Base-by-base conservation (phyloP, 2,329 filamentous ascomycete genomes). In the Colletotrichum musicola region DNA sequence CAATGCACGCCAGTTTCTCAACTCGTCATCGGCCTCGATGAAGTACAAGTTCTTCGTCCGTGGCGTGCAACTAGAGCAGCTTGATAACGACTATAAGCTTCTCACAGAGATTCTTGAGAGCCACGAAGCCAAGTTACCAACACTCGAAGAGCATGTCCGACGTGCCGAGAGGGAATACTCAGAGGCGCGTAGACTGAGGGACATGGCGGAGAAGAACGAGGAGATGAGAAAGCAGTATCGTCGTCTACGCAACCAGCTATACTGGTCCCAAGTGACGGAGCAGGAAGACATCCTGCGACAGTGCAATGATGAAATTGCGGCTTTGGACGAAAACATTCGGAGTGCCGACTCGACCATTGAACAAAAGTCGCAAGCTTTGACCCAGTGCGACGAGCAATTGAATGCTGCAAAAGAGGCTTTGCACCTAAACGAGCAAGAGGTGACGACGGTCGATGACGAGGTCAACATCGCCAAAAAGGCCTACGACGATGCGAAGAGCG, bases 41-140 rank as follows among this genome's bases (percentile, higher is more conserved):
- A 99, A 99, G 78, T 99, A 98, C 84, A 96, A 93, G 73, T 98
- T 98, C 75, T 99, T 99, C 76, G 88, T 97, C 69, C 94, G 95
- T 74, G 96, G 96, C 27, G 97, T 97, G 0, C 95, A 98, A 74
- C 87, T 99, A 1, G 94, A 98, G 77, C 92, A 95, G 73, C 86
- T 99, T 10, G 94, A 97, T 77, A 91, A 93, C 70, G 96, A 99
- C 76, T 99, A 99, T 79, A 89, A 90, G 67, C 84, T 97, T 65
- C 89, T 98, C 14, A 90, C 92, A 69, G 92, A 97, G 72, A 91
- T 89, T 4, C 84, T 96, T 20, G 92, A 97, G 71, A 88, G 88
- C 40, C 93, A 91, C 67, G 86, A 91, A 63, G 83, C 83, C 38
- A 92, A 92, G 72, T 81, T 93, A 1, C 81, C 84, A 10, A 84